A percentile compares a stretch with the other conserved stretches of the same genome.
phyloP scores from a whole-genome alignment of 164 flowering plant species.

The Stephania yunnanensis region DNA sequence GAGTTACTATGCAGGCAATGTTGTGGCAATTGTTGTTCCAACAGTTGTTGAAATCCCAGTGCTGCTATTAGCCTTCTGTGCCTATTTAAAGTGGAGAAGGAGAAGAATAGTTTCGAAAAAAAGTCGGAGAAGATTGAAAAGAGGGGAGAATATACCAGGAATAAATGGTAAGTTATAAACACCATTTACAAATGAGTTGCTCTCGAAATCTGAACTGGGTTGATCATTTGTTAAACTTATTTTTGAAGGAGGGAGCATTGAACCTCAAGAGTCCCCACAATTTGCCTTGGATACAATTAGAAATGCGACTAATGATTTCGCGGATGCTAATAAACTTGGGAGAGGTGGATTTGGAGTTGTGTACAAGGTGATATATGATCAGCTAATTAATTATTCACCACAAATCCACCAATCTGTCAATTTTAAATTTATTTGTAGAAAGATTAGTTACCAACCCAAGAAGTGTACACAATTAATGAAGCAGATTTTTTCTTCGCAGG shows the following conservation, averaged over 20 bases:
- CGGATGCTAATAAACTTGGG: conserved; percentile 27
- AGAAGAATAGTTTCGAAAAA: too few species aligned
- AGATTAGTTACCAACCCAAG: neutral
- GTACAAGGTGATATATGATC: conserved; percentile 20
- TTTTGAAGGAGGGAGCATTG: neutral
- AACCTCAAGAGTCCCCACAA: conserved; percentile 15
- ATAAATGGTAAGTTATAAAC: neutral
- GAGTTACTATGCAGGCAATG: neutral
- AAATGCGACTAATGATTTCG: conserved; percentile 29
- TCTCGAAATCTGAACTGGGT: too few species aligned
- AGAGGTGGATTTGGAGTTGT: conserved; percentile 34
- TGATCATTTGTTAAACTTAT: neutral
- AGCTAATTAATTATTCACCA: neutral
- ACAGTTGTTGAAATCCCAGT: neutral
- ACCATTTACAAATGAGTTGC: neutral
- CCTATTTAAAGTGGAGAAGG: neutral
- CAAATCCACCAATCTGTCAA: neutral
- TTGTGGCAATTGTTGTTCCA: neutral
- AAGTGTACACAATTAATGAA: neutral
- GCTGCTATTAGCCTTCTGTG: neutral
- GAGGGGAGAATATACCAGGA: neutral
- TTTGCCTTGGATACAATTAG: conserved; percentile 17
- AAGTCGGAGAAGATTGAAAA: too few species aligned
- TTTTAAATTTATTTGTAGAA: neutral
- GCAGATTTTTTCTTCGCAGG: conserved; percentile 4